Conservation (phyloP, 208 protist genomes). For the Leishmania tarentolae region DNA sequence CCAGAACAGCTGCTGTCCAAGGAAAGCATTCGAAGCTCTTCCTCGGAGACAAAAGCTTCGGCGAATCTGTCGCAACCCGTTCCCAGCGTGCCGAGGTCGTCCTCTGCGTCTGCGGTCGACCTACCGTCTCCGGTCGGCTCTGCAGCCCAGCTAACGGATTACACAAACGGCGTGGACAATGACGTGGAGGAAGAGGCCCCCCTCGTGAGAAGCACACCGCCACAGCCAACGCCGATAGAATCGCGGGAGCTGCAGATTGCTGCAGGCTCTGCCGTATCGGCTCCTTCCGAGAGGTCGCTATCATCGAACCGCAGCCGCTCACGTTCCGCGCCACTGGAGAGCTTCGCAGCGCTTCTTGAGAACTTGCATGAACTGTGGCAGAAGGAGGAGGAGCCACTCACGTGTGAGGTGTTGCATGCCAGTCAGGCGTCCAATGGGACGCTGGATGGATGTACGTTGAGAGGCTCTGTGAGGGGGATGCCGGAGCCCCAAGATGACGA, state of each 20-base stretch:
- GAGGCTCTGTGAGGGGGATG: no score
- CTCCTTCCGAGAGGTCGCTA: background rate
- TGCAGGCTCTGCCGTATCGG: background rate
- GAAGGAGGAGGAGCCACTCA: conserved; percentile 8
- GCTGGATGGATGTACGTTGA: background rate
- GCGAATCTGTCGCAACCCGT: background rate
- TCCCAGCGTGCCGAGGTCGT: background rate
- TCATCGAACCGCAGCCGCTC: background rate
- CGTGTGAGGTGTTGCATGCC: no score
- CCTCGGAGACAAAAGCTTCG: background rate
- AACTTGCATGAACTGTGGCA: conserved; percentile 22
- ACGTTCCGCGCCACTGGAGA: conserved; percentile 2
- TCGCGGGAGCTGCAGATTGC: background rate
- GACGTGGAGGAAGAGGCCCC: background rate
- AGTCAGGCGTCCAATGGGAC: background rate
- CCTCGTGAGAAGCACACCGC: background rate
- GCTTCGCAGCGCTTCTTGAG: conserved; percentile 17
- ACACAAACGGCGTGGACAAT: background rate
- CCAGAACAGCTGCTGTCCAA: background rate
- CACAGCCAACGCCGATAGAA: background rate
- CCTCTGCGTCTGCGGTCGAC: background rate
- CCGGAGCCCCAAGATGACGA: background rate
- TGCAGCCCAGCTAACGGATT: background rate
- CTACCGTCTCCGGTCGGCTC: background rate
- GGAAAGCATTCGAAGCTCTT: background rate